phyloP scores from a whole-genome alignment of 441 rosid species.

The Eruca vesicaria region DNA sequence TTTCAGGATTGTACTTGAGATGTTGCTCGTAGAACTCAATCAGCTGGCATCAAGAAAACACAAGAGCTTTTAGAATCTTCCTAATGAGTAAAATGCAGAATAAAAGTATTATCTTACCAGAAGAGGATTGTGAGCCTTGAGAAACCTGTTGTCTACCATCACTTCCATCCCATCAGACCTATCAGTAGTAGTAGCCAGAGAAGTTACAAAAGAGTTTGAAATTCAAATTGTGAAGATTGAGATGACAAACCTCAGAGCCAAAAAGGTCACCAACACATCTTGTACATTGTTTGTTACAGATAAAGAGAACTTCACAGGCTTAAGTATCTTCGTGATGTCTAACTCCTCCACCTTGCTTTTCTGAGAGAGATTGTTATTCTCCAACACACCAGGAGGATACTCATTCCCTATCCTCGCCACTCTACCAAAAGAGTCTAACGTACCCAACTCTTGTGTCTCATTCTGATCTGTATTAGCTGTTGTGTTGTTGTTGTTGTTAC shows the following conservation, averaged over 20 bases:
- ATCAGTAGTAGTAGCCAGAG: conserved; percentile 2
- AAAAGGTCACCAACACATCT: conserved; percentile 75
- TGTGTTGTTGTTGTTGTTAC: conserved; percentile 30
- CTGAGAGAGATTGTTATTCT: conserved; percentile 38
- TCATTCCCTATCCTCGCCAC: conserved; percentile 46
- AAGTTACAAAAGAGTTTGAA: neutral
- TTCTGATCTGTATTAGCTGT: conserved; percentile 36
- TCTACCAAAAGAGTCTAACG: conserved; percentile 44
- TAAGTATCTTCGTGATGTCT: conserved; percentile 61
- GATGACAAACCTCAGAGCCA: conserved; percentile 70
- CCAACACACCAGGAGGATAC: conserved; percentile 40
- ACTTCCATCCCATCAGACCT: conserved; percentile 95
- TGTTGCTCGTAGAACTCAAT: conserved; percentile 92
- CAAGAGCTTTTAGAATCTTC: conserved; percentile 3
- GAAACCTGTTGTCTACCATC: conserved; percentile 78
- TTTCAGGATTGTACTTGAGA: conserved; percentile 65
- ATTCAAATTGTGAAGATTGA: conserved; percentile 1
- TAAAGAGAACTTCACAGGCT: conserved; percentile 70
- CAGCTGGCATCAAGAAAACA: conserved; percentile 47
- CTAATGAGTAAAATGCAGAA: conserved; percentile 2
- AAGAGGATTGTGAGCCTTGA: conserved; percentile 85
- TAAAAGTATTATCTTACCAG: conserved; percentile 52
- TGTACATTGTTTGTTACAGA: conserved; percentile 58
- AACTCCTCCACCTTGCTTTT: conserved; percentile 44
- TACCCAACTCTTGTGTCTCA: conserved; percentile 38